Base-by-base conservation (phyloP, 139 green algal genomes). In the Chlorella sp. region DNA sequence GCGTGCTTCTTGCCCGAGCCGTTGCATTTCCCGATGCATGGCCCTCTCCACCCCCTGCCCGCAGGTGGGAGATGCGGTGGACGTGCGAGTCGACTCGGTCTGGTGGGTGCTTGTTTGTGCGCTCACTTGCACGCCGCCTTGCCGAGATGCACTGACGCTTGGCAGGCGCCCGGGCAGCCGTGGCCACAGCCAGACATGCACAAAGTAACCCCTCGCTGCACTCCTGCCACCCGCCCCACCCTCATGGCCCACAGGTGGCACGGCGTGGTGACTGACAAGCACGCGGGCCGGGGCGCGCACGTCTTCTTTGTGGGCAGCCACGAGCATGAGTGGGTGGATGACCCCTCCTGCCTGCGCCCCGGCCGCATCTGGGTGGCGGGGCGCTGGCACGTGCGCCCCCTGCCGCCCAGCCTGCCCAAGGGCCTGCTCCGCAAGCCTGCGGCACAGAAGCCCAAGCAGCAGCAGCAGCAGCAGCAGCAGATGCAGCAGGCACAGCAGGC, bases 241-340 rank as follows among this genome's bases (percentile, higher is more conserved):
- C n/a, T n/a, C n/a, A n/a, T n/a, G n/a, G 51, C 24, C 46, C 46
- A 16, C 51, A 60, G 87, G 87, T 90, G 87, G 87, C 41, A 85
- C 36, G 84, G 72, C 34, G 22, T 87, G 9, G 83, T 84, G 26
- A n/a, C 74, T 7, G 38, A 60, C 41, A 43, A 44, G 28, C 60
- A 54, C 2, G 43, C 78, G 1, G 28, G 36, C 30, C 69, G 51
- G 36, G 84, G 77, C 16, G 40, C 87, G 76, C n/a, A 67, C 1
- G 76, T 91, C 14, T 85, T 78, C 41, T 43, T 91, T 32, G 51
- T 64, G 51, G 87, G 87, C 36, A 46, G 32, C 46, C 32, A 34
- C 11, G 80, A 85, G 46, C 34, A 22, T 3, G 13, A 20, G 32
- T 74, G 73, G 73, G 58, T 65, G n/a, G 43, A 30, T 0, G 43